Evolutionary conservation across 2,329 filamentous ascomycete genomes (phyloP).

Genomic region (Fusarium succisae): DNA sequence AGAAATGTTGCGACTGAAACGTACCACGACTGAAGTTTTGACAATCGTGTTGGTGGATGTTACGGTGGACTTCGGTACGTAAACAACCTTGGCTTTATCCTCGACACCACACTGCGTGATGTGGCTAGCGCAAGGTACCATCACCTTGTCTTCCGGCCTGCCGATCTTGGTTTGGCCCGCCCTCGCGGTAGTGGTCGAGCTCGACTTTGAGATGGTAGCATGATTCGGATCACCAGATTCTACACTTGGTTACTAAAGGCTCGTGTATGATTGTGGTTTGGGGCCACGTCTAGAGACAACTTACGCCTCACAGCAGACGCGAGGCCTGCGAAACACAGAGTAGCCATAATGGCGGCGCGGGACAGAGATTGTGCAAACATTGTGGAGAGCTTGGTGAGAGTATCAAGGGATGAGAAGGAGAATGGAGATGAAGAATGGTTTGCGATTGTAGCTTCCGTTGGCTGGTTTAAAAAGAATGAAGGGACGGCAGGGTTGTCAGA

Average conservation of each 20-base stretch:
- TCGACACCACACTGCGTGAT: not conserved
- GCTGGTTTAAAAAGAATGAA: not conserved
- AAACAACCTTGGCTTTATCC: not conserved
- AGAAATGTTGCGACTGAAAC: not conserved
- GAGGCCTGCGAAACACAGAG: not conserved
- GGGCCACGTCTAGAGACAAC: accelerated
- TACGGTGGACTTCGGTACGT: too few relatives aligned
- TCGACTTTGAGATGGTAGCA: accelerated
- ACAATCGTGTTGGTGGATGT: too few relatives aligned
- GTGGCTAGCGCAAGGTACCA: not conserved
- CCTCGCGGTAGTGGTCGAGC: not conserved
- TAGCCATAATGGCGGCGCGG: not conserved
- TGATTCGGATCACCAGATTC: not conserved
- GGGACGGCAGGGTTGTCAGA: not conserved
- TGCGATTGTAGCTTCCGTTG: not conserved
- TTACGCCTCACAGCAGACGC: not conserved
- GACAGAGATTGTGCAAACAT: not conserved
- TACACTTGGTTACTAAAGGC: not conserved
- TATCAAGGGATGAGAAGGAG: too few relatives aligned
- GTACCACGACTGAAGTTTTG: accelerated
- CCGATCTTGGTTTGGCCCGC: not conserved
- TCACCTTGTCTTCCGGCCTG: accelerated
- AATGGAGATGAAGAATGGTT: accelerated
- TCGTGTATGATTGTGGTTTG: accelerated
- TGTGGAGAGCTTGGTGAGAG: too few relatives aligned